A percentile compares a stretch with the other conserved stretches of the same genome.
Conservation (phyloP, 75 land plant species). For the Pinus taeda region DNA sequence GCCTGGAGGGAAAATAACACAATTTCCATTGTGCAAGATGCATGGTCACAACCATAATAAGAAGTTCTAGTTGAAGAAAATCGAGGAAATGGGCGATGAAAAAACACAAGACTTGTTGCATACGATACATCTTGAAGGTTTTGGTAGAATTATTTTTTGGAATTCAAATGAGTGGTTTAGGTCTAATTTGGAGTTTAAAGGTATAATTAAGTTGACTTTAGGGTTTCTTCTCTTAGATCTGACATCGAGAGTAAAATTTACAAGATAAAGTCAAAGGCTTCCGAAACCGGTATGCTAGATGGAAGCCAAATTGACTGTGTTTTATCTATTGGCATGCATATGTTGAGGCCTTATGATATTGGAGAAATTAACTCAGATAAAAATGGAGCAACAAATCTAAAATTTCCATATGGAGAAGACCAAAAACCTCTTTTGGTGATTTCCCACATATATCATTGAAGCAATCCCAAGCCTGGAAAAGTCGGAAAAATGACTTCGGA, state of each 20-base stretch:
- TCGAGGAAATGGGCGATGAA: neutral
- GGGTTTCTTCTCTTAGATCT: neutral
- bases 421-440: too few relatives aligned
- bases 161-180: neutral
- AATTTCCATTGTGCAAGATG: too few relatives aligned
- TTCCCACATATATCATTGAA: too few relatives aligned
- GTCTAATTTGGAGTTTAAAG: neutral
- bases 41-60: slow-evolving; percentile 7
- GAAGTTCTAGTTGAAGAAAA: slow-evolving; percentile 17
- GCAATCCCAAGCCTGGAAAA: too few relatives aligned
- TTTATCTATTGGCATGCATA: neutral
- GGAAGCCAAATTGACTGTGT: neutral
- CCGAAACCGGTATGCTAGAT: neutral
- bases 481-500: too few relatives aligned
- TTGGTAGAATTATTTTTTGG: neutral
- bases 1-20: too few relatives aligned
- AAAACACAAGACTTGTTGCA: too few relatives aligned
- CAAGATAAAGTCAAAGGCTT: neutral
- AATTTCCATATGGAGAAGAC: neutral
- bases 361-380: neutral
- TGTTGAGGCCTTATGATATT: too few relatives aligned
- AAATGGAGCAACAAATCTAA: neutral
- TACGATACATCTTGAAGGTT: neutral
- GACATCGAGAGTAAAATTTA: too few relatives aligned
- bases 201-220: neutral